Percentiles rank a stretch among this genome's conserved stretches.
Evolutionary conservation across 768 basidiomycete genomes (phyloP).

Genomic region (Ramaria sp.): DNA sequence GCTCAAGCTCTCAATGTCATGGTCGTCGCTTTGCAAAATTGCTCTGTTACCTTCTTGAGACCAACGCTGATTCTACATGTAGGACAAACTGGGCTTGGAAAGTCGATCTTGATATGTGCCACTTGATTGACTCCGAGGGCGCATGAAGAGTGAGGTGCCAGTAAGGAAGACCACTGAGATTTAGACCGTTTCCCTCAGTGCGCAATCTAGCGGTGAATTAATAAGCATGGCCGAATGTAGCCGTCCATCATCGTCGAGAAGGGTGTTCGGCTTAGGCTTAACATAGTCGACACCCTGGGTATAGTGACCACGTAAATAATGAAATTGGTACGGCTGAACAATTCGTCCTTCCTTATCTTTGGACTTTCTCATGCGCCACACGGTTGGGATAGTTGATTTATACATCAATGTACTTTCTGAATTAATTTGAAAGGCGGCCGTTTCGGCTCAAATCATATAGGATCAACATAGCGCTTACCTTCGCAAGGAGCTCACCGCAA

Average conservation of each 20-base stretch:
- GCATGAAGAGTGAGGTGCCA: constrained; percentile 75
- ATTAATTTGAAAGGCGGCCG: background rate
- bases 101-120: constrained; percentile 98
- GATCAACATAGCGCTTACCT: constrained; percentile 99
- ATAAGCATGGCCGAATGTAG: background rate
- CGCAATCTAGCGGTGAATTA: constrained; percentile 19
- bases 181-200: constrained; percentile 87
- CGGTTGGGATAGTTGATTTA: constrained; percentile 96
- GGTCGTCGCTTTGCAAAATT: constrained; percentile 57
- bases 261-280: constrained; percentile 85
- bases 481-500: constrained; percentile 96
- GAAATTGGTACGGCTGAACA: constrained; percentile 71
- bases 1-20: constrained; percentile 99
- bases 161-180: constrained; percentile 96
- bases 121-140: constrained; percentile 97
- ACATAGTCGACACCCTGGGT: constrained; percentile 98
- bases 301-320: constrained; percentile 98
- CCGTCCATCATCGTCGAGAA: constrained; percentile 70
- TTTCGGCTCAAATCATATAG: constrained; percentile 16
- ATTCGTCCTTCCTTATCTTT: background rate
- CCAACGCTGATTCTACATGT: background rate
- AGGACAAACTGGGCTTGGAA: constrained; percentile 97
- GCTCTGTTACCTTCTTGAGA: constrained; percentile 1
- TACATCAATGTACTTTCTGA: constrained; percentile 66
- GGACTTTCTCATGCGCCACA: background rate